A percentile compares a stretch with the other conserved stretches of the same genome.
Evolutionary conservation across 345 rosid genomes (phyloP).

Genomic region (Balakata baccata): DNA sequence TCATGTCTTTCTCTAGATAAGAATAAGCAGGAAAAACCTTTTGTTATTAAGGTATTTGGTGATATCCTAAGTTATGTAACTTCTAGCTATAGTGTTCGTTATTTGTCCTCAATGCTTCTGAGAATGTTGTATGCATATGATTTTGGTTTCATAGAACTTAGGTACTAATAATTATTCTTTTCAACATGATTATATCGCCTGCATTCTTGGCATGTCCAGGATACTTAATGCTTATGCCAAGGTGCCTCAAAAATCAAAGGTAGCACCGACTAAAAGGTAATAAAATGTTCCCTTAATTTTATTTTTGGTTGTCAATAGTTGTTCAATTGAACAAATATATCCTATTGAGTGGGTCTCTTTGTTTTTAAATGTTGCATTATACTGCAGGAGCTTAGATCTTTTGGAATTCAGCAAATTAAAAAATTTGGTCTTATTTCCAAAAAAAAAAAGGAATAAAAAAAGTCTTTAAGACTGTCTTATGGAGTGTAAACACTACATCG

Average conservation of each 20-base stretch:
- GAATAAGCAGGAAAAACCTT: not conserved
- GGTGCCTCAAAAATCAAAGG: slow-evolving; percentile 72
- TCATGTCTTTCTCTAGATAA: not conserved
- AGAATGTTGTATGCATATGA: not conserved
- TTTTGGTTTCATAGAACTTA: not conserved
- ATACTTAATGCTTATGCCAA: slow-evolving; percentile 82
- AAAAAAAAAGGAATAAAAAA: not conserved
- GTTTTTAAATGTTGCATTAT: not conserved
- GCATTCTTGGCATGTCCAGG: slow-evolving; percentile 40
- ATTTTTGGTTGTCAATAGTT: not conserved
- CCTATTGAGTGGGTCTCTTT: not conserved
- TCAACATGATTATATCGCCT: not conserved
- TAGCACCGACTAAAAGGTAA: slow-evolving; percentile 68
- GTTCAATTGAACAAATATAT: not conserved
- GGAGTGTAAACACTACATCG: not conserved
- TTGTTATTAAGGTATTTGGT: not conserved
- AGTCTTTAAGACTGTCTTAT: not conserved
- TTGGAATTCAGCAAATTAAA: not conserved
- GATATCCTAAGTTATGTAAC: not conserved
- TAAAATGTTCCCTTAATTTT: not conserved
- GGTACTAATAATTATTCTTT: not conserved
- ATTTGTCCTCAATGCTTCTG: not conserved
- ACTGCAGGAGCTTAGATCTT: not conserved
- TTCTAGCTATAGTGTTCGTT: not conserved
- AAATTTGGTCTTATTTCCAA: not conserved